Base-by-base conservation (phyloP, 2,329 filamentous ascomycete genomes). In the Beauveria rudraprayagi region DNA sequence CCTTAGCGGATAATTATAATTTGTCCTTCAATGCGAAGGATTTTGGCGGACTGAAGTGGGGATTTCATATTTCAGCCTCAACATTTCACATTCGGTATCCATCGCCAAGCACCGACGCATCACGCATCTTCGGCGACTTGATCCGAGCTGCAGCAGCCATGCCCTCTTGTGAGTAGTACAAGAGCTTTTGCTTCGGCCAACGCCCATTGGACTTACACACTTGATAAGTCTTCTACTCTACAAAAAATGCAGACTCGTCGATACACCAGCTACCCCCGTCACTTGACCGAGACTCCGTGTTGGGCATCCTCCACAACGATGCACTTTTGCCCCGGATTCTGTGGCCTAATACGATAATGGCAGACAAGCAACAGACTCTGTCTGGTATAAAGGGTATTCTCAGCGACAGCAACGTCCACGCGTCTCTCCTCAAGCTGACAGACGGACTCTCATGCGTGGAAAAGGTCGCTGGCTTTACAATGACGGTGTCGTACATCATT, bases 391-490 rank as follows among this genome's bases (percentile, higher is more conserved):
- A 40, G 7, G 54, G 54, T 1, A 17, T 46, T 10, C 43, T 56
- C 2, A n/a, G 28, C 3, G 44, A 56, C 43, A 40, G 8, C n/a
- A 26, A 40, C 5, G 11, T 56, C 28, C 10, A 28, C 9, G 54
- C 47, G 14, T 24, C 54, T 22, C 28, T 56, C 11, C n/a, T 46
- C 3, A 56, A 48, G 11, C 14, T 46, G 14, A 14, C 28, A 22
- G 55, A 57, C 28, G 55, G 55, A 28, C 19, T 51, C 0, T 43
- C 46, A 1, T 51, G 56, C 22, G 46, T 30, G 8, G 56, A 58
- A 14, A 58, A 51, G 37, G 8, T 58, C 7, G 56, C 30, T 19
- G 46, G 56, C 56, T 58, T 58, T 28, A 58, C 56, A n/a, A 51
- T 58, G 46, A 58, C 56, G 46, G 46, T 58, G 5, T 26, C 56